A percentile compares a stretch with the other conserved stretches of the same genome.
phyloP scores from a whole-genome alignment of 2,329 filamentous ascomycete genomes.

The Mycosphaerelloides madeirae region DNA sequence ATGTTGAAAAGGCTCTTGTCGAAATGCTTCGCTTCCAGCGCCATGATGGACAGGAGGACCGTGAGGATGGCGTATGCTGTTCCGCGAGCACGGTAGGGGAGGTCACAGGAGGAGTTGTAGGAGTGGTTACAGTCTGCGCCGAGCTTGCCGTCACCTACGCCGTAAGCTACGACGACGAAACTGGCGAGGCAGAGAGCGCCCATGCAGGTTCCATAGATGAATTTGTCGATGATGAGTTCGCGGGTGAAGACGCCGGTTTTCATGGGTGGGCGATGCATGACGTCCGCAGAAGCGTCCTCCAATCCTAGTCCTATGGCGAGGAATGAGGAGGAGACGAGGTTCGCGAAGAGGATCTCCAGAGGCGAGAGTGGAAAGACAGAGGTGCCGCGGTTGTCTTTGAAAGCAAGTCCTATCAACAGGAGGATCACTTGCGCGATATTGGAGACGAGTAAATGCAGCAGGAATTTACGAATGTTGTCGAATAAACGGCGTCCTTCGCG shows the following conservation, averaged over 20 bases:
- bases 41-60: conserved; percentile 42
- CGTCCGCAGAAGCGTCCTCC: conserved; percentile 43
- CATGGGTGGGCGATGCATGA: conserved; percentile 44
- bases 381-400: conserved; percentile 41
- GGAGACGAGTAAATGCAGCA: conserved; percentile 46
- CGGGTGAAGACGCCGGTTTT: conserved; percentile 42
- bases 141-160: conserved; percentile 39
- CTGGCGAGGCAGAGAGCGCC: conserved; percentile 41
- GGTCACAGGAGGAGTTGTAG: conserved; percentile 39
- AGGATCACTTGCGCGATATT: conserved; percentile 47
- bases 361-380: conserved; percentile 45
- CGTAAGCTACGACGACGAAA: conserved; percentile 44
- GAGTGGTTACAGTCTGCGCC: conserved; percentile 43
- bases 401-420: conserved; percentile 44
- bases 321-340: conserved; percentile 46
- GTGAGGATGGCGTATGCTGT: conserved; percentile 45
- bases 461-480: conserved; percentile 46
- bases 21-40: conserved; percentile 47
- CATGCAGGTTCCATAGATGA: conserved; percentile 47
- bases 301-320: conserved; percentile 45
- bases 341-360: conserved; percentile 47
- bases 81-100: conserved; percentile 42
- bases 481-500: conserved; percentile 49
- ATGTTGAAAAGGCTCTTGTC: conserved; percentile 43
- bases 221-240: conserved; percentile 45